Evolutionary conservation across 768 basidiomycete genomes (phyloP).

Genomic region (Mycena sanguinolenta): DNA sequence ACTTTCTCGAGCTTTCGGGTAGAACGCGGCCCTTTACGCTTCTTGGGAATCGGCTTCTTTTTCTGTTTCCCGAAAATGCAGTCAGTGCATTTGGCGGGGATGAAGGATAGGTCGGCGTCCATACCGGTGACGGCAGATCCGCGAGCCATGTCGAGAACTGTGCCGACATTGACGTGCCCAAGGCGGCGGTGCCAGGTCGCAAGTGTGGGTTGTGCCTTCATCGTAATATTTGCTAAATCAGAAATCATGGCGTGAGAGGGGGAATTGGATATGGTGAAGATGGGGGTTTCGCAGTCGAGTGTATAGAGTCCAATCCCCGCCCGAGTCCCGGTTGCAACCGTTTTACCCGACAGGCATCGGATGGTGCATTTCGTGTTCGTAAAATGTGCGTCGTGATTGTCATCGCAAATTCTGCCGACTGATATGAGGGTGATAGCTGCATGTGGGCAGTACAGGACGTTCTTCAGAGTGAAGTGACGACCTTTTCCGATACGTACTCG

Average conservation of each 20-base stretch:
- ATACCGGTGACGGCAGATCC: constrained; percentile 10
- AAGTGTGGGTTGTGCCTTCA: neutral
- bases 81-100: too few relatives aligned
- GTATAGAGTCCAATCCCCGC: neutral
- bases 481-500: neutral
- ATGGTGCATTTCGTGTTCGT: neutral
- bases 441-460: constrained; percentile 15
- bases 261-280: too few relatives aligned
- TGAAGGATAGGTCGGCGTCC: neutral
- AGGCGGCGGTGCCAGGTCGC: constrained; percentile 4
- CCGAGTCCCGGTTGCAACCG: neutral
- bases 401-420: too few relatives aligned
- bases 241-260: too few relatives aligned
- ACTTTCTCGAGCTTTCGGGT: too few relatives aligned
- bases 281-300: neutral
- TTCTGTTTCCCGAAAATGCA: too few relatives aligned
- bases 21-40: too few relatives aligned
- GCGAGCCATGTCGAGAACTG: constrained; percentile 6
- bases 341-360: neutral
- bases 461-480: constrained; percentile 11
- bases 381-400: too few relatives aligned
- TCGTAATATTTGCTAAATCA: too few relatives aligned
- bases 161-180: constrained; percentile 1
- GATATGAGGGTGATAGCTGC: too few relatives aligned
- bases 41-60: too few relatives aligned